These are phyloP conservation scores for Tephrocybe rancida DNA, from an alignment of 768 basidiomycete genomes.

Conservation along the genomic window DNA sequence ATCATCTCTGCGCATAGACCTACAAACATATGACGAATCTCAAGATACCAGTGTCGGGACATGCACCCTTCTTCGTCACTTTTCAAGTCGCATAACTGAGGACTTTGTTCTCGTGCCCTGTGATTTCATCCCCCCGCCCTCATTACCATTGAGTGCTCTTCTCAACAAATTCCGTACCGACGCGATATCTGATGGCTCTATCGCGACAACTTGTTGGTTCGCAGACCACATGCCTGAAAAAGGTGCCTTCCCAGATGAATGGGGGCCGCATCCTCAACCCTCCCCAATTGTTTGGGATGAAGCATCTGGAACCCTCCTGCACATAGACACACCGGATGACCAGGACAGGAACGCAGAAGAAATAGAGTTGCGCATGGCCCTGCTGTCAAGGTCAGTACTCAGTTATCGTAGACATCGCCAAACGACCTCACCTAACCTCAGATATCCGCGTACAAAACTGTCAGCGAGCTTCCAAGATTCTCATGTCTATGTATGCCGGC, in stretches of 20 bases:
- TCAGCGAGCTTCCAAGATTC: slow-evolving; percentile 78
- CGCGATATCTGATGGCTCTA: slow-evolving; percentile 58
- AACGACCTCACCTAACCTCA: slow-evolving; percentile 27
- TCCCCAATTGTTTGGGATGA: slow-evolving; percentile 72
- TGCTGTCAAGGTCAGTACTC: slow-evolving; percentile 61
- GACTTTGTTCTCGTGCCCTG: slow-evolving; percentile 93
- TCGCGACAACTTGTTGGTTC: slow-evolving; percentile 73
- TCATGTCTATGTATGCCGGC: slow-evolving; percentile 88
- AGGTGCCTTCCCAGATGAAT: slow-evolving; percentile 60
- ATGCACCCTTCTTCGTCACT: slow-evolving; percentile 75
- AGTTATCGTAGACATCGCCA: slow-evolving; percentile 1
- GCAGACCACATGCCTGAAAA: slow-evolving; percentile 54
- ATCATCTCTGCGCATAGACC: slow-evolving; percentile 69
- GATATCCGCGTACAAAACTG: slow-evolving; percentile 72
- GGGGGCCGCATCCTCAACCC: slow-evolving; percentile 50
- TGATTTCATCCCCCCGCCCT: slow-evolving; percentile 82
- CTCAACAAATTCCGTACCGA: slow-evolving; percentile 86
- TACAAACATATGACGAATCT: slow-evolving; percentile 81
- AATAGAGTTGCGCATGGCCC: slow-evolving; percentile 71
- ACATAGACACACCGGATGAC: slow-evolving; percentile 73
- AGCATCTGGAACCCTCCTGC: slow-evolving; percentile 61
- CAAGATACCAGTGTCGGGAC: slow-evolving; percentile 69
- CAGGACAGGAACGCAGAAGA: slow-evolving; percentile 71
- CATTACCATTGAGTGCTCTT: slow-evolving; percentile 67
- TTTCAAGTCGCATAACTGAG: slow-evolving; percentile 71